Evolutionary conservation across 1,284 basidiomycete genomes (phyloP).

Genomic region (Puccinia polysora): DNA sequence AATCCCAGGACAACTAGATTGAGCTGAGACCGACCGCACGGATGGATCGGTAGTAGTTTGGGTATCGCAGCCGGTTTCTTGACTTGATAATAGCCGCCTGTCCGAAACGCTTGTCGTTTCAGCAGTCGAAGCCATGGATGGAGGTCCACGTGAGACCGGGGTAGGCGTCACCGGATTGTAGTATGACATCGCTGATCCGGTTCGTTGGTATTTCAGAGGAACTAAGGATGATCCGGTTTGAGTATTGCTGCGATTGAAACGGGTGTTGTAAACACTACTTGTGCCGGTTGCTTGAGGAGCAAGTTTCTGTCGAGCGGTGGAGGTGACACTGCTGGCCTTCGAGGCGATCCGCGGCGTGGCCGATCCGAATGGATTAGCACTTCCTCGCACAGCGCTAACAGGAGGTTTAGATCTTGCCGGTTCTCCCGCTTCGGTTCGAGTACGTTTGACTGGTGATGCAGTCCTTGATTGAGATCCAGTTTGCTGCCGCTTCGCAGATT

Average conservation of each 20-base stretch:
- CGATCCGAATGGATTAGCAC: slow-evolving; percentile 32
- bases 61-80: not conserved
- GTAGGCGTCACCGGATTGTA: slow-evolving; percentile 38
- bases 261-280: slow-evolving; percentile 18
- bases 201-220: slow-evolving; percentile 23
- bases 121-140: not conserved
- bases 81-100: not conserved
- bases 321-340: slow-evolving; percentile 6
- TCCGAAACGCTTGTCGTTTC: not conserved
- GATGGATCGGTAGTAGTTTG: not conserved
- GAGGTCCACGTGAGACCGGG: not conserved
- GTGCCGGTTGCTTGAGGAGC: slow-evolving; percentile 8
- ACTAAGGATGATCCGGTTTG: not conserved
- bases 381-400: slow-evolving; percentile 25
- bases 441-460: slow-evolving; percentile 35
- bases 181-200: slow-evolving; percentile 33
- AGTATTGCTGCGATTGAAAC: slow-evolving; percentile 2
- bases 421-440: slow-evolving; percentile 14
- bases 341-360: slow-evolving; percentile 11
- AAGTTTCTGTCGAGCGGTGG: not conserved
- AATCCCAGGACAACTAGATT: slow-evolving; percentile 27
- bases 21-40: slow-evolving; percentile 5
- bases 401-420: not conserved
- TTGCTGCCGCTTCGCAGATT: slow-evolving; percentile 32
- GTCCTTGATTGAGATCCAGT: slow-evolving; percentile 20